Evolutionary conservation across 2,329 filamentous ascomycete genomes (phyloP).

Genomic region (Diaporthe sp.): DNA sequence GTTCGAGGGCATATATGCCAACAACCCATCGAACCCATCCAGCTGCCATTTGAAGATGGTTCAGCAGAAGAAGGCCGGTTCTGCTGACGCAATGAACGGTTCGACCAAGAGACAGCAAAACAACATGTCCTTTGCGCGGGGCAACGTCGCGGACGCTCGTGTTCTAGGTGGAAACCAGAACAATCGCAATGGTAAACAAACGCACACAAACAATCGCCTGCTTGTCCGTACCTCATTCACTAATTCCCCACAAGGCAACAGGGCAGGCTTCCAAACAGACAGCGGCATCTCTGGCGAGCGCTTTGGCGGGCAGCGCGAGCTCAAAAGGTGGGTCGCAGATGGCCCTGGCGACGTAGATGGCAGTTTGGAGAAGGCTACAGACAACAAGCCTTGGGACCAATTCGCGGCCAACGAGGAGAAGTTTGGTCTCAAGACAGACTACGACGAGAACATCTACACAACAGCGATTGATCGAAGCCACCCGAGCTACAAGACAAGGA

Average conservation of each 20-base stretch:
- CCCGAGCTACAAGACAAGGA: slow-evolving; percentile 83
- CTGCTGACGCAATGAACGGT: slow-evolving; percentile 49
- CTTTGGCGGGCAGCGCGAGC: slow-evolving; percentile 76
- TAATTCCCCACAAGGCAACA: slow-evolving; percentile 65
- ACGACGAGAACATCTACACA: slow-evolving; percentile 95
- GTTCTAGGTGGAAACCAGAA: slow-evolving; percentile 45
- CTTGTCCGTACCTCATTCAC: slow-evolving; percentile 17
- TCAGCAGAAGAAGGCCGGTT: slow-evolving; percentile 50
- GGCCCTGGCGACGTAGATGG: slow-evolving; percentile 73
- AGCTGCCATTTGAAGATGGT: slow-evolving; percentile 51
- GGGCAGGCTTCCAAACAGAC: slow-evolving; percentile 85
- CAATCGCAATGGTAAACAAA: slow-evolving; percentile 56
- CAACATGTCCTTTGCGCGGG: slow-evolving; percentile 52
- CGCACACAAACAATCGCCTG: background rate
- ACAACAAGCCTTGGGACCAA: slow-evolving; percentile 80
- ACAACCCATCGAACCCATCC: slow-evolving; percentile 44
- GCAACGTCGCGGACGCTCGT: slow-evolving; percentile 49
- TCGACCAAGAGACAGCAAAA: slow-evolving; percentile 47
- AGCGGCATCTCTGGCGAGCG: slow-evolving; percentile 85
- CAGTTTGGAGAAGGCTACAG: slow-evolving; percentile 73
- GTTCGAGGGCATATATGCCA: slow-evolving; percentile 50
- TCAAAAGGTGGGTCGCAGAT: slow-evolving; percentile 87
- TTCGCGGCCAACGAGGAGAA: slow-evolving; percentile 90
- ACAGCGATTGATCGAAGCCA: slow-evolving; percentile 88
- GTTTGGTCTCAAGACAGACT: slow-evolving; percentile 90